A percentile compares a stretch with the other conserved stretches of the same genome.
Evolutionary conservation across 2,329 filamentous ascomycete genomes (phyloP).

Genomic region (Aureobasidium sp.): DNA sequence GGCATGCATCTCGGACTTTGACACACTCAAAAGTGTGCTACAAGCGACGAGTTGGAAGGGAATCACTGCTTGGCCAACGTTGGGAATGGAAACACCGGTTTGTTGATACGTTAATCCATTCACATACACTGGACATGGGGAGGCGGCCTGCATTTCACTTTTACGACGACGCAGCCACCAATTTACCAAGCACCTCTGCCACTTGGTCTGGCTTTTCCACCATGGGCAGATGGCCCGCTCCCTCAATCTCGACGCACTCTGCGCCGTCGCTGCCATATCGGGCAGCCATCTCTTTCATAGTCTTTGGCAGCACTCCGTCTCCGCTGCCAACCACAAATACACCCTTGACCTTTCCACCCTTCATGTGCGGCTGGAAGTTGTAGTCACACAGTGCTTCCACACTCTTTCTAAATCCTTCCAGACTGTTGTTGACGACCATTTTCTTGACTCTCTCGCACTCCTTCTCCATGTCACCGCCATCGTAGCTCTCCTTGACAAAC

Average conservation of each 20-base stretch:
- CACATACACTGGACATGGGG: background rate
- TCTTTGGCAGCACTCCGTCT: slow-evolving; percentile 69
- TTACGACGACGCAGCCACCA: slow-evolving; percentile 36
- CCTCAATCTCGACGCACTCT: slow-evolving; percentile 58
- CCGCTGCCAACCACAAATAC: slow-evolving; percentile 65
- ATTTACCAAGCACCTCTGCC: slow-evolving; percentile 54
- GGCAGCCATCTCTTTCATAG: slow-evolving; percentile 68
- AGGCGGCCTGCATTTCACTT: background rate
- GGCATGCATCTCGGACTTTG: background rate
- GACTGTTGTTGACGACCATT: slow-evolving; percentile 62
- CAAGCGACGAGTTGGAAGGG: background rate
- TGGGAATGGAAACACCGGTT: background rate
- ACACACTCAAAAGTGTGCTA: background rate
- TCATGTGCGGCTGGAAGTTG: slow-evolving; percentile 55
- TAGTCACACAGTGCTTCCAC: slow-evolving; percentile 68
- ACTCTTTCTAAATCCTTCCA: slow-evolving; percentile 61
- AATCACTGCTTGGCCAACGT: background rate
- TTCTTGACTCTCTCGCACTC: slow-evolving; percentile 54
- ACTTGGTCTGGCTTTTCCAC: slow-evolving; percentile 65
- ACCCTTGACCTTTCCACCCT: slow-evolving; percentile 49
- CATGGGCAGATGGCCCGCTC: slow-evolving; percentile 78
- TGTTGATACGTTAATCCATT: background rate
- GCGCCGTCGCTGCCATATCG: slow-evolving; percentile 49
- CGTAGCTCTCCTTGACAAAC: slow-evolving; percentile 60
- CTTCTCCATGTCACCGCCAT: slow-evolving; percentile 40